These are phyloP conservation scores for Paramarasmius palmivorus DNA, from an alignment of 1,284 basidiomycete species.

Conservation along the genomic window DNA sequence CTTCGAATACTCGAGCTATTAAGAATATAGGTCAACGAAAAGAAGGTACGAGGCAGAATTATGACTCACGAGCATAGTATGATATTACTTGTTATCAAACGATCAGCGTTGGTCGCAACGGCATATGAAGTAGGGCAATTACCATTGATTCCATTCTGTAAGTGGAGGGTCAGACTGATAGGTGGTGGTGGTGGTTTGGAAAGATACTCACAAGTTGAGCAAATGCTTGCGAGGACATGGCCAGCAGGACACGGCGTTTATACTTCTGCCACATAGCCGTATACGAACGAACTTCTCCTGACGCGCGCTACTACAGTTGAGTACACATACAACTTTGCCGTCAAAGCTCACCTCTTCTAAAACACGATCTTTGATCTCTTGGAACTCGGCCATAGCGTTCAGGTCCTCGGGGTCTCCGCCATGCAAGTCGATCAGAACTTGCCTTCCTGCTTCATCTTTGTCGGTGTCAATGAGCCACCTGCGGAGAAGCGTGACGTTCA, in stretches of 20 bases:
- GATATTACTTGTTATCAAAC: constrained; percentile 73
- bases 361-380: constrained; percentile 92
- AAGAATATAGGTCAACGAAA: constrained; percentile 9
- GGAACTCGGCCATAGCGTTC: constrained; percentile 82
- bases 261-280: constrained; percentile 86
- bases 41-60: no score
- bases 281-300: constrained; percentile 84
- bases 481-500: neutral
- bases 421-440: constrained; percentile 88
- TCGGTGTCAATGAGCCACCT: constrained; percentile 94
- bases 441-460: constrained; percentile 84
- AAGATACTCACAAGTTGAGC: constrained; percentile 79
- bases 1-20: constrained; percentile 81
- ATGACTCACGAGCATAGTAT: constrained; percentile 87
- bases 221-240: constrained; percentile 97
- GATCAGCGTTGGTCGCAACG: constrained; percentile 7
- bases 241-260: constrained; percentile 87
- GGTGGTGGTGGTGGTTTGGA: neutral
- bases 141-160: constrained; percentile 89
- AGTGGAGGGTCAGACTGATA: constrained; percentile 10
- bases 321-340: constrained; percentile 13
- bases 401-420: constrained; percentile 80
- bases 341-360: constrained; percentile 64
- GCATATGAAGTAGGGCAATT: constrained; percentile 20
- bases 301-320: constrained; percentile 50